phyloP scores from a whole-genome alignment of 2,329 filamentous ascomycete species.

The Aspergillus sp. region DNA sequence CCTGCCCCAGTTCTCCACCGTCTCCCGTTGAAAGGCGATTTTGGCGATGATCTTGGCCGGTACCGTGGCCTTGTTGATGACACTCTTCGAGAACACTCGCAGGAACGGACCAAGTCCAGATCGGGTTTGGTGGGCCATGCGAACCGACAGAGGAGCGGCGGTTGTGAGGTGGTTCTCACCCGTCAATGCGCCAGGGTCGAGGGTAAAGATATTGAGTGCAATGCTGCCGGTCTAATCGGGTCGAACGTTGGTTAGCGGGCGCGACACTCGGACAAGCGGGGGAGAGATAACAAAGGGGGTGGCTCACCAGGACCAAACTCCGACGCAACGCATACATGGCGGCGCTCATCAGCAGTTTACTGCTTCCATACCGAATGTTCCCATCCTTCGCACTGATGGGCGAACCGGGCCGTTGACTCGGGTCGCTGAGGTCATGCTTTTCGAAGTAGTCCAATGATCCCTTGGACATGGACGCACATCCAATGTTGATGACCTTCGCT shows the following conservation, averaged over 20 bases:
- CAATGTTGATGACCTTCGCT: constrained; percentile 38
- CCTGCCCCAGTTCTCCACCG: constrained; percentile 28
- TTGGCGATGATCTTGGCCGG: constrained; percentile 36
- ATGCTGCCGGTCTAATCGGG: constrained; percentile 31
- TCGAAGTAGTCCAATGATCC: constrained; percentile 37
- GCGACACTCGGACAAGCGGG: neutral
- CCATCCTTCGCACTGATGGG: constrained; percentile 30
- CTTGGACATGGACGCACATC: constrained; percentile 32
- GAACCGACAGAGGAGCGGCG: constrained; percentile 27
- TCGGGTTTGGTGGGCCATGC: constrained; percentile 32
- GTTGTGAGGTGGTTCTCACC: constrained; percentile 27
- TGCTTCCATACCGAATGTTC: constrained; percentile 33
- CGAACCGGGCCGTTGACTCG: constrained; percentile 21
- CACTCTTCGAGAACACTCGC: constrained; percentile 35
- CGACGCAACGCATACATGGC: constrained; percentile 39
- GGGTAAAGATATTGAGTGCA: constrained; percentile 36
- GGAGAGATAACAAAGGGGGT: neutral
- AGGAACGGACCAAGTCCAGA: constrained; percentile 33
- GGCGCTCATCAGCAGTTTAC: constrained; percentile 34
- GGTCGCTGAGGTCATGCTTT: constrained; percentile 17
- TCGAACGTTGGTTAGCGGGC: constrained; percentile 1
- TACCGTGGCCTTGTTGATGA: constrained; percentile 35
- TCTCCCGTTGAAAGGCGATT: constrained; percentile 33
- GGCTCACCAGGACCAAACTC: constrained; percentile 34
- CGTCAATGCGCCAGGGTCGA: constrained; percentile 34